Evolutionary conservation across 805 yeast species (phyloP), one percentile per base, ranked within the genome.

Genomic region (Monosporozyma aerobia): DNA sequence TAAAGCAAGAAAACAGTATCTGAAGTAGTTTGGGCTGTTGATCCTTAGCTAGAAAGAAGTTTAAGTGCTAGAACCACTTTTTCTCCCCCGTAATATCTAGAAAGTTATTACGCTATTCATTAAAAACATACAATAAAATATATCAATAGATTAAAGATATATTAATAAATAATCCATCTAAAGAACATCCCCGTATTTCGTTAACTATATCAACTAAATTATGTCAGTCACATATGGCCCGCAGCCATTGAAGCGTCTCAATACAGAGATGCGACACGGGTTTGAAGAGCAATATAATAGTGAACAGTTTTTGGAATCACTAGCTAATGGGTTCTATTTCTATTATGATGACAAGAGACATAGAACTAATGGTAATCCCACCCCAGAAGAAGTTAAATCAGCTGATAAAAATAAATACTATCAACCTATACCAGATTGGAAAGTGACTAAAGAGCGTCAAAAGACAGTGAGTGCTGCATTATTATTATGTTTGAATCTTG

Each of bases 271-370:
- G 70, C 73, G 89, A 54, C 88, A 83, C 67, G 89, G 89, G 1
- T 82, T 83, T 60, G 87, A 80, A 56, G 77, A 79, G 59, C 85
- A 82, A 49, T 69, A 69, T 49, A 58, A 60, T 6, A 59, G 64
- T 49, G 83, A 80, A 56, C 78, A 77, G 59, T 77, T 80, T 59
- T 72, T 82, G 60, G 75, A 72, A 58, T 64, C 77, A 27, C 72
- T 82, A 51, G 85, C 85, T 0, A 73, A 81, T 66, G 80, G 83
- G 50, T 89, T 87, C 70, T 84, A 80, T 67, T 83, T 86, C 52
- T 94, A 94, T 69, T 92, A 79, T 65, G 96, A 90, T 63, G 92
- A 89, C 63, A 92, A 94, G 66, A 79, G 98, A 48, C 97, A 94
- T 66, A 85, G 83, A 58, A 86, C 97, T 2, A 87, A 88, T 55